Conservation (phyloP, 805 yeast genomes). For the Saccharomycopsis javanensis region DNA sequence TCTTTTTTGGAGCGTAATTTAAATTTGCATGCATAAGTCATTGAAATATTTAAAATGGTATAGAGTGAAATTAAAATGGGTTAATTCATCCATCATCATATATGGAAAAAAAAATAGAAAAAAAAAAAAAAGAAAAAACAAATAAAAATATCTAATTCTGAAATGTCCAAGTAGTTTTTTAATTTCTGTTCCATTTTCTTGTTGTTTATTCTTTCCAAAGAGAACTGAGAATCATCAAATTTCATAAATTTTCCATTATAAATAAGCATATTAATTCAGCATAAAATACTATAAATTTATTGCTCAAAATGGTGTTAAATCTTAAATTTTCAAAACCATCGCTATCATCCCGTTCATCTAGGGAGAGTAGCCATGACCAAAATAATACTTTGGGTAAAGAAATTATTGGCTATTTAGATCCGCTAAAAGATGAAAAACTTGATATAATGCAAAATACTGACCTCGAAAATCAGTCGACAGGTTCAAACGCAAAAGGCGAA, state of each 20-base stretch:
- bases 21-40: neutral
- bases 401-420: neutral
- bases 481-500: slow-evolving; percentile 12
- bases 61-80: neutral
- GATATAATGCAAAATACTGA: neutral
- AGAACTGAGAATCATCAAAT: too few species aligned
- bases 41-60: too few species aligned
- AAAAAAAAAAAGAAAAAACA: neutral
- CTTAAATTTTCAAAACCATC: neutral
- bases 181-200: too few species aligned
- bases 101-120: too few species aligned
- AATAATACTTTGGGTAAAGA: neutral
- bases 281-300: too few species aligned
- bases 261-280: neutral
- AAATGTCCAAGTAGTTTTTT: too few species aligned
- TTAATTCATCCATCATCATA: neutral
- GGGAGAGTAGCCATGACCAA: neutral
- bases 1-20: neutral
- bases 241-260: too few species aligned
- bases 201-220: too few species aligned
- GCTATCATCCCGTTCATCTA: neutral
- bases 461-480: neutral
- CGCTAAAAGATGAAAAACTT: neutral
- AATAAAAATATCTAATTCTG: neutral
- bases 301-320: neutral